These are phyloP conservation scores for Arabis hirsuta DNA, from an alignment of 345 rosid species.

Conservation along the genomic window DNA sequence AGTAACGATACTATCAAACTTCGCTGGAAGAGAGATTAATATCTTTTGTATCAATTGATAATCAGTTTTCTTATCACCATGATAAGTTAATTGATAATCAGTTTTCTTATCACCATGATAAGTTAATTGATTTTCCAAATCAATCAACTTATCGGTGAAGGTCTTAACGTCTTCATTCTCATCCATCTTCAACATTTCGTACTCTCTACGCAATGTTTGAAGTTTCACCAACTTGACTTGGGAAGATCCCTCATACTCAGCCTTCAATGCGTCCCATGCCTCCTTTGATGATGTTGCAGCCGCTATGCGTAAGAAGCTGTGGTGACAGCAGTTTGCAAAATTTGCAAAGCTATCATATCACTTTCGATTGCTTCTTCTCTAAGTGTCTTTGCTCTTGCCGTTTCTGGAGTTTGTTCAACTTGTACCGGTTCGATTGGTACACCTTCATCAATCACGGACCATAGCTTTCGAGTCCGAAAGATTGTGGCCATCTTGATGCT, in stretches of 20 bases:
- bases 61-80: no score
- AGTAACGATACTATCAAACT: no score
- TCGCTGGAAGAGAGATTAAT: no score
- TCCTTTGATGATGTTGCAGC: background rate
- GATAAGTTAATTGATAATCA: no score
- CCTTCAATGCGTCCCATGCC: background rate
- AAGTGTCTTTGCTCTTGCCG: background rate
- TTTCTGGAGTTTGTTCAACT: background rate
- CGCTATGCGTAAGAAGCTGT: background rate
- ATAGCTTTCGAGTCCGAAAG: background rate
- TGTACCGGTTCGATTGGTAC: background rate
- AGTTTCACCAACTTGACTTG: background rate
- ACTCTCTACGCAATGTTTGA: background rate
- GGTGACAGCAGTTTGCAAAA: no score
- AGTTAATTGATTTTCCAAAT: no score
- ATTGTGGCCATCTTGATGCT: background rate
- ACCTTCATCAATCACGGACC: background rate
- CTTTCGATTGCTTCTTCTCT: background rate
- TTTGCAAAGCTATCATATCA: background rate
- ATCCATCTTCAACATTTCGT: background rate
- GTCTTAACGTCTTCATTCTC: background rate
- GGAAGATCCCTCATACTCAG: background rate
- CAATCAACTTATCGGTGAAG: slow-evolving; percentile 1
- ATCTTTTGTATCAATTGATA: no score
- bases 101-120: no score